These are phyloP conservation scores for Thymus mandschuricus DNA, from an alignment of 257 asterid species.

Conservation along the genomic window DNA sequence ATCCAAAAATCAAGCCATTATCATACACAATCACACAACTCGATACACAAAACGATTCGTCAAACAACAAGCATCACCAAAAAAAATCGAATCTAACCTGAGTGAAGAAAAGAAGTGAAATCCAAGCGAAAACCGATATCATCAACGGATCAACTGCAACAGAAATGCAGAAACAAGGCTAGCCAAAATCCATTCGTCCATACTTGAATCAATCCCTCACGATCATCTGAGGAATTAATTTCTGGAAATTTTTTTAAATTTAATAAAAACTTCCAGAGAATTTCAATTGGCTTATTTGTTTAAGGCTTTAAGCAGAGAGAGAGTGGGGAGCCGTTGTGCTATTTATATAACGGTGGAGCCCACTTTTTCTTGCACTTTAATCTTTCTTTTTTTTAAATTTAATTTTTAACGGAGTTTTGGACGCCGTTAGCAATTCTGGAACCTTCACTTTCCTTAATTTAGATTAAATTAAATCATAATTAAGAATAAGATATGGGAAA, in stretches of 20 bases:
- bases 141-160: constrained; percentile 28
- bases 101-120: constrained; percentile 21
- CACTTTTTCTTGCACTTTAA: constrained; percentile 1
- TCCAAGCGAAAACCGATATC: constrained; percentile 25
- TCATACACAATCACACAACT: background rate
- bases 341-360: constrained; percentile 23
- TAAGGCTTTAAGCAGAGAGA: constrained; percentile 16
- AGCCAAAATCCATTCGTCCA: constrained; percentile 31
- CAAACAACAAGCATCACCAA: background rate
- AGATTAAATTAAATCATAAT: no score
- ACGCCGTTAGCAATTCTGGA: constrained; percentile 44
- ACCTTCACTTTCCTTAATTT: constrained; percentile 15
- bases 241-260: background rate
- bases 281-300: constrained; percentile 15
- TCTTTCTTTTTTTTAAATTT: background rate
- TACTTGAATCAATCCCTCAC: background rate
- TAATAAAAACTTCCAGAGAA: constrained; percentile 3
- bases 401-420: constrained; percentile 18
- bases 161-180: constrained; percentile 30
- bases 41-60: constrained; percentile 19
- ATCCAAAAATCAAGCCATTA: constrained; percentile 8
- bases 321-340: background rate
- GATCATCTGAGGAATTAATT: constrained; percentile 17
- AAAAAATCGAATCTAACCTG: constrained; percentile 38
- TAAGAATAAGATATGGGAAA: background rate